These are phyloP conservation scores for Cercospora sesami DNA, from an alignment of 2,329 filamentous ascomycete genomes.

Conservation along the genomic window DNA sequence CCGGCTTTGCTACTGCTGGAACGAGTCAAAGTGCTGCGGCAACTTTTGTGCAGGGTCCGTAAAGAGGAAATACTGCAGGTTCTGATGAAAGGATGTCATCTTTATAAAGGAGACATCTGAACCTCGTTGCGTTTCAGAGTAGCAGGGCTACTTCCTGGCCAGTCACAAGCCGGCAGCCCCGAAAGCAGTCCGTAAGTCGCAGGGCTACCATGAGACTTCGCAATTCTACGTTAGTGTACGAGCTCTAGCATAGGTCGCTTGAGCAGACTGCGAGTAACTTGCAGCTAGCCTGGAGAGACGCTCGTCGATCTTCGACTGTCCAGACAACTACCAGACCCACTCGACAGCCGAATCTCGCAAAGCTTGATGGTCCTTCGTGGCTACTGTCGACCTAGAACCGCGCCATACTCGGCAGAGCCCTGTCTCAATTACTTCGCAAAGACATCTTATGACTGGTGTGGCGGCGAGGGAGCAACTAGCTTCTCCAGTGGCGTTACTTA, in stretches of 20 bases:
- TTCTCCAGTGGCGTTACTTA: neutral
- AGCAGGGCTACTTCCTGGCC: neutral
- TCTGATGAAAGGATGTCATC: neutral
- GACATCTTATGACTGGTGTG: neutral
- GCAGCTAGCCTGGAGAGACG: neutral
- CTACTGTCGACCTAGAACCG: neutral
- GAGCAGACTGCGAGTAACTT: neutral
- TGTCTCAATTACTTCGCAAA: neutral
- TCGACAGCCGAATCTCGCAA: neutral
- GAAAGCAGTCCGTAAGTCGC: neutral
- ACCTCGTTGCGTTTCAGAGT: neutral
- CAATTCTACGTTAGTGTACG: neutral
- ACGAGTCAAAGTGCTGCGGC: neutral
- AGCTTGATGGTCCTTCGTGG: neutral
- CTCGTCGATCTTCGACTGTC: neutral
- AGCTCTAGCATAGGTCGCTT: neutral
- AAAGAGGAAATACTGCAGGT: neutral
- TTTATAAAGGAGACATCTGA: neutral
- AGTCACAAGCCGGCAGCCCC: neutral
- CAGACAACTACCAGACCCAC: neutral
- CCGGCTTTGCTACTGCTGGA: neutral
- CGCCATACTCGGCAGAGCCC: neutral
- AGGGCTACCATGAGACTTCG: neutral
- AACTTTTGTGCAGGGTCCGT: neutral
- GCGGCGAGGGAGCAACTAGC: neutral